Percentiles rank a stretch among this genome's conserved stretches.
Evolutionary conservation across 1,284 basidiomycete species (phyloP).

Genomic region (Leccinum pachyderme): DNA sequence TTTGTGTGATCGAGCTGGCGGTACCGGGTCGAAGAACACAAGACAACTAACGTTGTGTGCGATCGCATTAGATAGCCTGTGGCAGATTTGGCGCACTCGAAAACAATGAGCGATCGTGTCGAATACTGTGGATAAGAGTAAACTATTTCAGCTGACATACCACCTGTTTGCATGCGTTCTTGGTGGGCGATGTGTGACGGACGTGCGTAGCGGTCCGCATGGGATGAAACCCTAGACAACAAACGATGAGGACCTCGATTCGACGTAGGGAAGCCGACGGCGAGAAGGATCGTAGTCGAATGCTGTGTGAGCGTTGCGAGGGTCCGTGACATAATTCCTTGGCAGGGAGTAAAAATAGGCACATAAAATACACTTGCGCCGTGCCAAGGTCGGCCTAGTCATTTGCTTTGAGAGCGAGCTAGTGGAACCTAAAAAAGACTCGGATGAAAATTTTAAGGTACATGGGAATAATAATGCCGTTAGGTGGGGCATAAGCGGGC

Average conservation of each 20-base stretch:
- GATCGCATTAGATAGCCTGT: conserved; percentile 1
- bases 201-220: not conserved
- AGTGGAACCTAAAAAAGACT: not conserved
- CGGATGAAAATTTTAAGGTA: not conserved
- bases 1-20: not conserved
- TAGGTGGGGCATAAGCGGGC: not conserved
- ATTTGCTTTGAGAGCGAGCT: not conserved
- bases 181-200: not conserved
- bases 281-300: not conserved
- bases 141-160: not conserved
- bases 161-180: not conserved
- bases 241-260: not conserved
- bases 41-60: not conserved
- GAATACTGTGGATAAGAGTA: not conserved
- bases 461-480: not conserved
- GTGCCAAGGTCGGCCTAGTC: not conserved
- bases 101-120: not conserved
- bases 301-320: not conserved
- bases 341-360: not conserved
- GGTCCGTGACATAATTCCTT: not conserved
- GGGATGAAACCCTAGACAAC: conserved; percentile 7
- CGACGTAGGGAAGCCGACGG: not conserved
- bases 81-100: conserved; percentile 12
- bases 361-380: not conserved
- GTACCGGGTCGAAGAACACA: conserved; percentile 3